Evolutionary conservation across 257 asterid genomes (phyloP).

Genomic region (Ilex asprella): DNA sequence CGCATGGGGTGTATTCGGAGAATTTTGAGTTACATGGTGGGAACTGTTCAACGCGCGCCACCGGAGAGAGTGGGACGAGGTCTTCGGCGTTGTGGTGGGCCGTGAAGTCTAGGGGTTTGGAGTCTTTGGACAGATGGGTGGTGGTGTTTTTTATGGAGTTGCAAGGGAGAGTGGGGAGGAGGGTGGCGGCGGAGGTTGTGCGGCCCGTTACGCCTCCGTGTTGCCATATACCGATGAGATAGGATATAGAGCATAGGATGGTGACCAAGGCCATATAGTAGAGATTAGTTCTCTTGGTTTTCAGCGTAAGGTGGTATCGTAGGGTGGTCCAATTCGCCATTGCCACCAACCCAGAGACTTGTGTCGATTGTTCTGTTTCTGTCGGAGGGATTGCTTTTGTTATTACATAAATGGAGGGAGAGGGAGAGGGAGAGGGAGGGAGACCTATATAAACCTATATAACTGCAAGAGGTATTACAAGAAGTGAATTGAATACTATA

Average conservation of each 20-base stretch:
- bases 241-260: constrained; percentile 59
- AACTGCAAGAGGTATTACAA: too few relatives aligned
- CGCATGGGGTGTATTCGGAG: constrained; percentile 92
- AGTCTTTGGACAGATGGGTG: background rate
- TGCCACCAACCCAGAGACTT: constrained; percentile 17
- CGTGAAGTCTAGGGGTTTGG: constrained; percentile 42
- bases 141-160: background rate
- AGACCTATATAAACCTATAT: too few relatives aligned
- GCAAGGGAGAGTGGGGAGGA: constrained; percentile 44
- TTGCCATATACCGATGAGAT: constrained; percentile 66
- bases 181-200: constrained; percentile 19
- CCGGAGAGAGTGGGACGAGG: constrained; percentile 25
- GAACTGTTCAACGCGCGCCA: constrained; percentile 42
- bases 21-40: constrained; percentile 44
- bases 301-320: constrained; percentile 38
- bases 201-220: constrained; percentile 33
- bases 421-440: too few relatives aligned
- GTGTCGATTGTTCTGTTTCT: background rate
- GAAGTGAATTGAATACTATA: too few relatives aligned
- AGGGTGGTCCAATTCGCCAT: constrained; percentile 55
- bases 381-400: background rate
- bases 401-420: too few relatives aligned
- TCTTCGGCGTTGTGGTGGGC: constrained; percentile 61
- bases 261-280: constrained; percentile 39
- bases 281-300: constrained; percentile 51